A percentile compares a stretch with the other conserved stretches of the same genome.
Evolutionary conservation across 805 yeast species (phyloP).

Genomic region (Cyberlindnera galapagoensis): DNA sequence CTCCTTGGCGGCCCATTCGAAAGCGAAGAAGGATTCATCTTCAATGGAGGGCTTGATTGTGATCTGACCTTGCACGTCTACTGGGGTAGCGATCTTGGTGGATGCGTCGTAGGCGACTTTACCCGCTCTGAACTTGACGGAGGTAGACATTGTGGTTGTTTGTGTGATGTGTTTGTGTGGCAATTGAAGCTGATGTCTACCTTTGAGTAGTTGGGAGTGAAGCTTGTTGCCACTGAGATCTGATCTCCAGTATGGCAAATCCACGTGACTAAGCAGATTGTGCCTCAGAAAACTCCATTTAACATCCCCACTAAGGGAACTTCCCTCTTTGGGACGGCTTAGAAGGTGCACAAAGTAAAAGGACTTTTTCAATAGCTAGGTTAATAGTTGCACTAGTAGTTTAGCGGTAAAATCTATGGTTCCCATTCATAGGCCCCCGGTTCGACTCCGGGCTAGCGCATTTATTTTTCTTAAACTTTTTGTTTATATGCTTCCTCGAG

Average conservation of each 20-base stretch:
- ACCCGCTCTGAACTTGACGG: slow-evolving; percentile 66
- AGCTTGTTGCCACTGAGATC: slow-evolving; percentile 2
- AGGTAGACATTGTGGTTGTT: slow-evolving; percentile 12
- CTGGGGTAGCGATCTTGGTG: slow-evolving; percentile 61
- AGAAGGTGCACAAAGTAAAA: too few species aligned
- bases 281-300: too few species aligned
- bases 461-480: slow-evolving; percentile 17
- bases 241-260: background rate
- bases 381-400: slow-evolving; percentile 19
- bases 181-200: too few species aligned
- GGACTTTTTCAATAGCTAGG: too few species aligned
- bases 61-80: slow-evolving; percentile 60
- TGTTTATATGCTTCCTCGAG: too few species aligned
- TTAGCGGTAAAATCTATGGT: slow-evolving; percentile 18
- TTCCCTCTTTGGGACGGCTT: too few species aligned
- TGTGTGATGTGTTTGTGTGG: too few species aligned
- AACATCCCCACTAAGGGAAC: too few species aligned
- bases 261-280: too few species aligned
- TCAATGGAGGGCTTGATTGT: slow-evolving; percentile 56
- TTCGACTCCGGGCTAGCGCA: slow-evolving; percentile 57
- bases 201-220: too few species aligned
- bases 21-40: slow-evolving; percentile 64
- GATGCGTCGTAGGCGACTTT: slow-evolving; percentile 57
- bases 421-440: slow-evolving; percentile 39
- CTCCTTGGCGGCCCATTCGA: slow-evolving; percentile 67